phyloP scores from a whole-genome alignment of 2,329 filamentous ascomycete species.

The Periglandula ipomoeae region DNA sequence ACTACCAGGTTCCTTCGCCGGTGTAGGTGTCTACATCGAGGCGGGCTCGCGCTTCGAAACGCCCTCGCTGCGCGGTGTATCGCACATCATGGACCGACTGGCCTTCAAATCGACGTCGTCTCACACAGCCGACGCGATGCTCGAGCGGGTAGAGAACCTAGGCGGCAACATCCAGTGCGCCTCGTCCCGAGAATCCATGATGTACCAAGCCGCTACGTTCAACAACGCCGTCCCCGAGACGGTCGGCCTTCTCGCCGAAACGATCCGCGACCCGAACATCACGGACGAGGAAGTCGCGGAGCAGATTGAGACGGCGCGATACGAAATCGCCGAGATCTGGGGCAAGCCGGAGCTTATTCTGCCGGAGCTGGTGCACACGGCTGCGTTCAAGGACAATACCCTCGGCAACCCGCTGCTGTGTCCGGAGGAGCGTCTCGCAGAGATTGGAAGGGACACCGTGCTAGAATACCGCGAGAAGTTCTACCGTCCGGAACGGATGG shows the following conservation, averaged over 20 bases:
- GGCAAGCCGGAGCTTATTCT: conserved; percentile 92
- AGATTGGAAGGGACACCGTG: conserved; percentile 67
- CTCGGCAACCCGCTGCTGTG: conserved; percentile 89
- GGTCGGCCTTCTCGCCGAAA: conserved; percentile 80
- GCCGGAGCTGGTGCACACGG: conserved; percentile 89
- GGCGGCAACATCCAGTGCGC: conserved; percentile 97
- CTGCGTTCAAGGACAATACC: conserved; percentile 92
- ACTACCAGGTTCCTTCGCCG: conserved; percentile 87
- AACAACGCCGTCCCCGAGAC: conserved; percentile 82
- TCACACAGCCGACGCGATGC: conserved; percentile 71
- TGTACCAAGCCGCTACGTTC: conserved; percentile 98
- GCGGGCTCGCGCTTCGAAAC: conserved; percentile 93
- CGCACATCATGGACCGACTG: conserved; percentile 90
- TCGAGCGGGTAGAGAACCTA: conserved; percentile 77
- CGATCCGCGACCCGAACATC: conserved; percentile 76
- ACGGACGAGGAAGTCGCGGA: conserved; percentile 79
- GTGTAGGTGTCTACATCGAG: conserved; percentile 91
- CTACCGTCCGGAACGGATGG: conserved; percentile 82
- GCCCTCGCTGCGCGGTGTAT: conserved; percentile 73
- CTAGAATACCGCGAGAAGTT: conserved; percentile 73
- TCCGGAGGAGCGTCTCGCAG: conserved; percentile 68
- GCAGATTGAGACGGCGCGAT: conserved; percentile 85
- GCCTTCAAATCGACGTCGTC: conserved; percentile 83
- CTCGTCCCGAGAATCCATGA: conserved; percentile 87
- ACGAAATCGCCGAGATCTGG: conserved; percentile 97